Evolutionary conservation across 257 asterid genomes (phyloP), one percentile per base, ranked within the genome.

Genomic region (Nyctanthes arbortristis): DNA sequence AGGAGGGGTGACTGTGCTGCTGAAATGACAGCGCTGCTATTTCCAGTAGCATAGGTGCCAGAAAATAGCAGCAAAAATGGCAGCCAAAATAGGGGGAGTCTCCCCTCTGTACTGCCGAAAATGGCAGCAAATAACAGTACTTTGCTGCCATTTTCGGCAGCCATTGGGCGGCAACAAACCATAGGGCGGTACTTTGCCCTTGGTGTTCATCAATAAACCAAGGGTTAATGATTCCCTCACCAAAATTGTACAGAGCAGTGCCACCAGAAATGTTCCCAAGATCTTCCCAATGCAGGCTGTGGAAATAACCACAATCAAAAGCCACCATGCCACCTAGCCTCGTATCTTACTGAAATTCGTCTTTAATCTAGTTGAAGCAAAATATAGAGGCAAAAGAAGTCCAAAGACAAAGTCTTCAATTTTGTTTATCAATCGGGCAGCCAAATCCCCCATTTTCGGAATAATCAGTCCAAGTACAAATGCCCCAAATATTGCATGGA

Each of bases 381-480:
- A 84, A 74, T 81, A 84, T 4, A 84, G 45, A 0, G 89, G 89
- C 56, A 84, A 77, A 32, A 84, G 75, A 4, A 84, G 75, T 1
- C 83, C 83, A 10, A 84, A 67, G 0, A 84, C 86, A 13, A 81
- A 76, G 73, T 84, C 89, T 71, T 81, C 89, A 5, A 79, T 78
- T 36, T 74, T 84, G 72, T 68, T 77, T 0, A 78, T 81, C 4
- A 81, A 60, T 12, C 78, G 76, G n/a, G 70, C 82, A 3, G 83
- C 70, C 39, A 84, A 74, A 3, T 76, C 78, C 35, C 86, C 84
- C 49, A 65, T 77, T 30, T 79, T 81, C 0, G 84, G 84, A 6
- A 84, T 80, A 28, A 81, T 56, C 4, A 81, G 32, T 55, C 89
- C 84, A 33, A 78, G 61, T 13, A 81, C 55, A 33, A 78, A 81